These are phyloP conservation scores for Aegilops sharonensis DNA, from an alignment of 176 grass and related monocot genomes.

Conservation along the genomic window DNA sequence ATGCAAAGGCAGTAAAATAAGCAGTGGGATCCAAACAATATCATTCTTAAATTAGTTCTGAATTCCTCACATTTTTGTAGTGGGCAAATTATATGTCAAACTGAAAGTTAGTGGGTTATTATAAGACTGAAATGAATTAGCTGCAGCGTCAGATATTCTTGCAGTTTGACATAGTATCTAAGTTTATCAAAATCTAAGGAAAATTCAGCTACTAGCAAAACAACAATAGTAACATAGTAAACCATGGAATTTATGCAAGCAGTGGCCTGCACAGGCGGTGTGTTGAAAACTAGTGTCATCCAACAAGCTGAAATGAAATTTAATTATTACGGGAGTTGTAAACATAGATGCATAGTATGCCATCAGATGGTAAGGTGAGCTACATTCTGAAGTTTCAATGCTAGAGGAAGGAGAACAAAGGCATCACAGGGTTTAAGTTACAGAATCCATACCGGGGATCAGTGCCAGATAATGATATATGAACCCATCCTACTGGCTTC, in stretches of 20 bases:
- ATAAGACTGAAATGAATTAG: background rate
- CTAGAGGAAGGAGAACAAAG: background rate
- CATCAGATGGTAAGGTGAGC: background rate
- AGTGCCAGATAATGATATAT: conserved; percentile 77
- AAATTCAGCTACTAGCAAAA: background rate
- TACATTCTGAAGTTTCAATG: background rate
- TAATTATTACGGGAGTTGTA: background rate
- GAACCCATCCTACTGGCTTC: conserved; percentile 91
- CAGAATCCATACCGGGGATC: conserved; percentile 67
- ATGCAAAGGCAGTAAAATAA: background rate
- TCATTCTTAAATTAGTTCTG: background rate
- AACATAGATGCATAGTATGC: background rate
- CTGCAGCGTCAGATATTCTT: background rate
- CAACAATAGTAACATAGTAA: background rate
- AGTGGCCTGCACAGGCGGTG: background rate
- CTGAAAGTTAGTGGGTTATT: background rate
- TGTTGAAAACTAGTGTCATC: background rate
- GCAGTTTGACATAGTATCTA: background rate
- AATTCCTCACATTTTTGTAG: background rate
- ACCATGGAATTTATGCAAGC: background rate
- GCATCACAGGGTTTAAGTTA: background rate
- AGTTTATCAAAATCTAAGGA: background rate
- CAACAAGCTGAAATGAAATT: background rate
- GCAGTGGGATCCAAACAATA: background rate
- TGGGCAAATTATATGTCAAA: background rate